phyloP scores from a whole-genome alignment of 805 yeast genomes.

The Candida incommunis region DNA sequence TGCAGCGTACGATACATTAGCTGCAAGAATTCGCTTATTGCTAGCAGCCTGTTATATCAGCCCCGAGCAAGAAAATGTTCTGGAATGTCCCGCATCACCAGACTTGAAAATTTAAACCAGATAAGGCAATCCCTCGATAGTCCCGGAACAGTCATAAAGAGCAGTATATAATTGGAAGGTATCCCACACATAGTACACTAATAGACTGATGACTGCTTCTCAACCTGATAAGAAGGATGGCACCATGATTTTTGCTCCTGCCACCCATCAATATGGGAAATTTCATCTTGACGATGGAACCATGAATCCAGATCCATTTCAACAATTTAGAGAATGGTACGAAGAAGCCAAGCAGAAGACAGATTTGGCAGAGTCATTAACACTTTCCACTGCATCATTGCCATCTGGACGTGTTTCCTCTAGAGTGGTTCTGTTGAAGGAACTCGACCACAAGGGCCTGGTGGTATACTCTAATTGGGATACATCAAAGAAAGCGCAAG shows the following conservation, averaged over 20 bases:
- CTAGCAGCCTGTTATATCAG: no score
- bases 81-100: no score
- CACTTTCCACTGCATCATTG: conserved; percentile 74
- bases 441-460: conserved; percentile 63
- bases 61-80: no score
- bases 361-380: conserved; percentile 67
- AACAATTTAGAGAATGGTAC: conserved; percentile 78
- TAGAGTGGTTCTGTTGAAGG: conserved; percentile 76
- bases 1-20: no score
- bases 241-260: conserved; percentile 44
- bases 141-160: no score
- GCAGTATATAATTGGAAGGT: no score
- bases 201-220: background rate
- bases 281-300: conserved; percentile 41
- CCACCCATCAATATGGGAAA: conserved; percentile 76
- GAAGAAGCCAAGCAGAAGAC: conserved; percentile 45
- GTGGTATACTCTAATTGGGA: conserved; percentile 90
- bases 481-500: conserved; percentile 66
- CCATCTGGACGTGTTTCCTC: conserved; percentile 88
- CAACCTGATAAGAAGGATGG: background rate
- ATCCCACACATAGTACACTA: no score
- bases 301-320: conserved; percentile 46
- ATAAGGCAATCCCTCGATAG: no score
- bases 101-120: no score
- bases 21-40: no score